Base-by-base conservation (phyloP, 2,329 filamentous ascomycete genomes). In the Colletotrichum phormii region DNA sequence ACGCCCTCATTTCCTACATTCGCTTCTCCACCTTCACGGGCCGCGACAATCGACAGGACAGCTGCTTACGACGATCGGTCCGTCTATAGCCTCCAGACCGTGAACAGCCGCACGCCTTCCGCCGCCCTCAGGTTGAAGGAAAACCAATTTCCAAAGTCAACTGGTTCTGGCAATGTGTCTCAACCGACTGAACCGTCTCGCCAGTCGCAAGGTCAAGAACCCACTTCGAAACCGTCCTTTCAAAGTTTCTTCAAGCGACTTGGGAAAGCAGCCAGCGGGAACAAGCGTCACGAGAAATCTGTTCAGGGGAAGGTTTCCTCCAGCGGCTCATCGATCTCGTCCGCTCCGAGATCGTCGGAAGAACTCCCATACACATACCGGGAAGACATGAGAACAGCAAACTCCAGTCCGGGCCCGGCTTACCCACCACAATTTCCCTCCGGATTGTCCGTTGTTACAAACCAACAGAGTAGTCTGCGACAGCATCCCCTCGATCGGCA, bases 321-420 rank as follows among this genome's bases (percentile, higher is more conserved):
- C 15, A 42, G n/a, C 8, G 33, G 53, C 29, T 62, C 63, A 5
- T 42, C 29, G 4, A 51, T 58, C 18, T 58, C 51, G 4, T 42
- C 67, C n/a, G 37, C n/a, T 35, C 46, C 64, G 31, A 24, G 15
- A 26, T 55, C 22, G 18, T 13, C 53, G 24, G 29, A 70, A 18
- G 18, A 26, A 15, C 24, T 26, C 6, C 65, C 71, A 11, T 29
- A 24, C 15, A 29, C 58, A n/a, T 29, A 26, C 9, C 35, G 29
- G 33, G 73, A 74, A 12, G 78, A 79, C 37, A 76, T 77, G n/a
- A 75, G 81, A 53, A 79, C 81, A 9, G 77, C 78, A 42, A 79
- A 76, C 33, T 81, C 80, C 4, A 82, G 80, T 42, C 81, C 81
- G 0, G 78, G 75, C 2, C 75, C 74, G 37, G 65, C 51, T 5